phyloP scores from a whole-genome alignment of 1,284 basidiomycete genomes.

The Rhodotorula sp. region DNA sequence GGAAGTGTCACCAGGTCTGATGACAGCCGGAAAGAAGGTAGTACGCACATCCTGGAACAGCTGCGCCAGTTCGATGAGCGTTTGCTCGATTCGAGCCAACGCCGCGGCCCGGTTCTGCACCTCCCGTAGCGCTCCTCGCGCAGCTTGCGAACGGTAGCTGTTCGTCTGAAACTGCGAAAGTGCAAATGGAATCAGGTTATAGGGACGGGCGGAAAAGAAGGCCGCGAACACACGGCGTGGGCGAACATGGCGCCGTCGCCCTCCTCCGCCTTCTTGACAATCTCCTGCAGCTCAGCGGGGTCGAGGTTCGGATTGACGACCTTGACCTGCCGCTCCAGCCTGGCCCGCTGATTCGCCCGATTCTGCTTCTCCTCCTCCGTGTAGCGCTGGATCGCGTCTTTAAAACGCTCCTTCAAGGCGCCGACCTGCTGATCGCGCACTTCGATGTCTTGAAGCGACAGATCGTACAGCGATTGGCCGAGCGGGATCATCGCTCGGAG shows the following conservation, averaged over 20 bases:
- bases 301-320: conserved; percentile 94
- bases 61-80: conserved; percentile 80
- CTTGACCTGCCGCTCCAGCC: conserved; percentile 92
- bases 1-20: neutral
- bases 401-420: conserved; percentile 46
- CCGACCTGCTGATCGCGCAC: conserved; percentile 50
- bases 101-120: conserved; percentile 49
- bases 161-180: conserved; percentile 9
- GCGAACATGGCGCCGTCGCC: conserved; percentile 77
- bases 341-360: conserved; percentile 85
- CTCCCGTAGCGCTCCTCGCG: conserved; percentile 49
- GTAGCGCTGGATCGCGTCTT: conserved; percentile 56
- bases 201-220: neutral
- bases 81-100: conserved; percentile 70
- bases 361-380: conserved; percentile 91
- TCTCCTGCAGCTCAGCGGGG: conserved; percentile 62
- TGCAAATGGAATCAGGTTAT: neutral
- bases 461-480: conserved; percentile 50
- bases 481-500: conserved; percentile 35
- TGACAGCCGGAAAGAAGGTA: neutral
- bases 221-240: conserved; percentile 67
- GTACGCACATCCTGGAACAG: conserved; percentile 68
- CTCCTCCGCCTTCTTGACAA: conserved; percentile 65
- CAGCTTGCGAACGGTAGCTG: conserved; percentile 28
- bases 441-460: conserved; percentile 46